Conservation (phyloP, 2,329 filamentous ascomycete genomes). For the Phaeosphaeria sp. region DNA sequence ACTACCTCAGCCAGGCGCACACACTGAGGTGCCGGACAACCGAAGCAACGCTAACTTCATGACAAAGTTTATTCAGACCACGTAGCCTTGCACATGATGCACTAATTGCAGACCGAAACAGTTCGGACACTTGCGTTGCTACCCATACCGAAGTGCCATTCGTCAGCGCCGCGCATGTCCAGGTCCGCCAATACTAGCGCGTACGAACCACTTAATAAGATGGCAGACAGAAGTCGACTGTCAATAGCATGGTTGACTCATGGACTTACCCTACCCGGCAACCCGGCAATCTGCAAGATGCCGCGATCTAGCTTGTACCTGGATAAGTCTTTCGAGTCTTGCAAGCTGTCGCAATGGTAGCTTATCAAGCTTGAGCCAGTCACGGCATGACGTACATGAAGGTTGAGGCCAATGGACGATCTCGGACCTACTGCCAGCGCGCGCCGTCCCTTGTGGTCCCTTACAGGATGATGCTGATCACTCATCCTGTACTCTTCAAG, state of each 20-base stretch:
- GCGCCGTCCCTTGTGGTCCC: not conserved
- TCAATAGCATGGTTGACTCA: not conserved
- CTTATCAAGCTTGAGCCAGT: not conserved
- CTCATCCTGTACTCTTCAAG: not conserved
- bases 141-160: not conserved
- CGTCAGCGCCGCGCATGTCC: not conserved
- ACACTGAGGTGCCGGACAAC: conserved; percentile 1
- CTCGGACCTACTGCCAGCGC: not conserved
- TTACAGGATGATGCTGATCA: not conserved
- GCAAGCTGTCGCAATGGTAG: not conserved
- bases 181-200: not conserved
- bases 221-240: not conserved
- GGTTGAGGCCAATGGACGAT: not conserved
- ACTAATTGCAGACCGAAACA: not conserved
- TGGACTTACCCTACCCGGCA: not conserved
- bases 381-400: not conserved
- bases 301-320: not conserved
- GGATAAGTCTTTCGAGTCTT: not conserved
- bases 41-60: conserved; percentile 2
- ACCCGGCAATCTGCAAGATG: not conserved
- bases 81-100: not conserved
- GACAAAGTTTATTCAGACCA: conserved; percentile 9
- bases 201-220: not conserved
- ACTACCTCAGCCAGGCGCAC: not conserved
- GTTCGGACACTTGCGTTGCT: not conserved